Conservation (phyloP, 257 asterid species). For the Forsythia viridissima region DNA sequence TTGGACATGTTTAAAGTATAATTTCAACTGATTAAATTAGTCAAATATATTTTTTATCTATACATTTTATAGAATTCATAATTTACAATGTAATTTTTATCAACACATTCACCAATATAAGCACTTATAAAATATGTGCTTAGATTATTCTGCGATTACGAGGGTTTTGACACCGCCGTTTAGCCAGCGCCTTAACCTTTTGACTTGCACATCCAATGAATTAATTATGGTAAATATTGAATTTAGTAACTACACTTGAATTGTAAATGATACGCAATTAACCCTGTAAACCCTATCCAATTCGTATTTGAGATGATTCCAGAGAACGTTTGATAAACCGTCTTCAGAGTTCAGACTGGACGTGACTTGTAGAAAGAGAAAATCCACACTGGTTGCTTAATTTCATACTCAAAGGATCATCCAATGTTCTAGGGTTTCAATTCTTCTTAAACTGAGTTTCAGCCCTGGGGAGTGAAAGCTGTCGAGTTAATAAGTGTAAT, state of each 20-base stretch:
- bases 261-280: conserved; percentile 5
- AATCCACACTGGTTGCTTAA: not conserved
- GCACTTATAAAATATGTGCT: no score
- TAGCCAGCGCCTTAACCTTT: no score
- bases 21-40: no score
- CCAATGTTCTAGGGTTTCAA: conserved; percentile 39
- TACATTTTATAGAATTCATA: no score
- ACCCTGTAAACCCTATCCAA: conserved; percentile 26
- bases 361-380: not conserved
- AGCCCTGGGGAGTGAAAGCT: conserved; percentile 61
- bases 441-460: conserved; percentile 30
- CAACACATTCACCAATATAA: no score
- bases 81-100: no score
- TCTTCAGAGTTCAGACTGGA: conserved; percentile 20
- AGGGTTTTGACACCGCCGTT: no score
- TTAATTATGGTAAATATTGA: no score
- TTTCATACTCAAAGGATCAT: conserved; percentile 30
- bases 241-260: not conserved
- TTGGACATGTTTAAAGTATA: no score
- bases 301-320: conserved; percentile 18
- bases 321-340: conserved; percentile 28
- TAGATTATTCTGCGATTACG: no score
- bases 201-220: no score
- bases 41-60: no score
- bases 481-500: conserved; percentile 37